Evolutionary conservation across 306 rosid species (phyloP).

Genomic region (Cucurbita pepo): DNA sequence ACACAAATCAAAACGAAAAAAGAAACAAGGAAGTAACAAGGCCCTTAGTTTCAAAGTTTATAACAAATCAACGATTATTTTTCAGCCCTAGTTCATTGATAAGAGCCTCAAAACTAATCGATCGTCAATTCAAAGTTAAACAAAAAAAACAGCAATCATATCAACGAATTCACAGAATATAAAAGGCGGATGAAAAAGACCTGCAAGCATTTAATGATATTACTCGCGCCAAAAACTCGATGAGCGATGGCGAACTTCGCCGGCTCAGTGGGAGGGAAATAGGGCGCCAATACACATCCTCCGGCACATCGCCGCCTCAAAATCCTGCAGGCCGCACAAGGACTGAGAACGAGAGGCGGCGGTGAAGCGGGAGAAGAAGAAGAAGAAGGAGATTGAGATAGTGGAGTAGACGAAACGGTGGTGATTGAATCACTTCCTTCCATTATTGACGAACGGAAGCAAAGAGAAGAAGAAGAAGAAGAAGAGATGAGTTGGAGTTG

Average conservation of each 20-base stretch:
- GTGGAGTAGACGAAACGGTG: not conserved
- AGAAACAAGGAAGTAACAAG: not conserved
- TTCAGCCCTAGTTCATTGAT: not conserved
- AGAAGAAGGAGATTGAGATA: not conserved
- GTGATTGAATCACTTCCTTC: not conserved
- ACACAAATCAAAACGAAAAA: not conserved
- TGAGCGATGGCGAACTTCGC: conserved; percentile 85
- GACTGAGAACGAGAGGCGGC: conserved; percentile 37
- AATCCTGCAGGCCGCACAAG: conserved; percentile 91
- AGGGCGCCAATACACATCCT: conserved; percentile 81
- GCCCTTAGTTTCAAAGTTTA: not conserved
- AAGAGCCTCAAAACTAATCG: not conserved
- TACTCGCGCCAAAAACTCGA: conserved; percentile 85
- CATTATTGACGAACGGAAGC: not conserved
- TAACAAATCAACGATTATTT: not conserved
- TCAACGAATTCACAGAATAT: not conserved
- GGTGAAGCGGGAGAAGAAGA: conserved; percentile 17
- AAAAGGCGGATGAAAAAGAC: conserved; percentile 13
- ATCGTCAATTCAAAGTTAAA: not conserved
- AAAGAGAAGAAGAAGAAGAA: not conserved
- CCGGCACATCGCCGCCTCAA: conserved; percentile 73
- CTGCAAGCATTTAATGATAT: conserved; percentile 91
- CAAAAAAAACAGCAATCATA: not conserved
- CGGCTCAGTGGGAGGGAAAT: conserved; percentile 88
- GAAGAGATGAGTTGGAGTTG: not conserved